Evolutionary conservation across 2,329 filamentous ascomycete genomes (phyloP), one percentile per base, ranked within the genome.

Genomic region (Ophiostoma montium): DNA sequence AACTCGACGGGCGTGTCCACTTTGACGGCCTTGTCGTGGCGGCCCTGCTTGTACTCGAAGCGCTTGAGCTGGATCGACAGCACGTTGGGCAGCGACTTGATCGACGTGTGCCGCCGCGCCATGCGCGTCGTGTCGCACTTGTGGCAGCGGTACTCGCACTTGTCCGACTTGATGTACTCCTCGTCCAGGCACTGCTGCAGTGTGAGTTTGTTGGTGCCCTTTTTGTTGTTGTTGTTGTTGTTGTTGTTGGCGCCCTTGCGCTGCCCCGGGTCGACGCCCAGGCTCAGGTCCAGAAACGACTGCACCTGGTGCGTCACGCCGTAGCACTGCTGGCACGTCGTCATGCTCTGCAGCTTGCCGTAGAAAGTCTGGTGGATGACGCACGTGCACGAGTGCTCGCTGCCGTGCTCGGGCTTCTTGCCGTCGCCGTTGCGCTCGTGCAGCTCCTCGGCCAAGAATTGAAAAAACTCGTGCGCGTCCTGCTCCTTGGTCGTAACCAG

Each of bases 401-500:
- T 76, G 53, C 69, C 74, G 46, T 62, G 74, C 61, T 74, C 77
- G 30, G 75, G 75, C 57, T 70, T 75, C 60, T 80, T 82, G 35
- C 76, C 75, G 55, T 85, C 81, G 13, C 81, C 81, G 57, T 89
- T 92, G 36, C 87, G 76, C 60, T 84, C 79, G 61, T 95, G 90
- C 15, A 98, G 73, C 58, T 92, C 86, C 67, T 95, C 90, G 33
- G 94, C 83, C 32, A 96, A 76, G 60, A 94, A 95, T 62, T 95
- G 88, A 64, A 95, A 94, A 66, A 94, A 96, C 63, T 96, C 90
- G 61, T 96, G 90, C 1, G 90, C 90, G 61, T 96, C 90, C 67
- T 96, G 90, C 65, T 96, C 90, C 59, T 89, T 86, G 58, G 94
- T 94, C 11, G 89, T 92, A 2, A 90, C 86, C 19, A 89, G 72